Evolutionary conservation across 176 grass and related monocot genomes (phyloP).

Genomic region (Thinopyrum elongatum): DNA sequence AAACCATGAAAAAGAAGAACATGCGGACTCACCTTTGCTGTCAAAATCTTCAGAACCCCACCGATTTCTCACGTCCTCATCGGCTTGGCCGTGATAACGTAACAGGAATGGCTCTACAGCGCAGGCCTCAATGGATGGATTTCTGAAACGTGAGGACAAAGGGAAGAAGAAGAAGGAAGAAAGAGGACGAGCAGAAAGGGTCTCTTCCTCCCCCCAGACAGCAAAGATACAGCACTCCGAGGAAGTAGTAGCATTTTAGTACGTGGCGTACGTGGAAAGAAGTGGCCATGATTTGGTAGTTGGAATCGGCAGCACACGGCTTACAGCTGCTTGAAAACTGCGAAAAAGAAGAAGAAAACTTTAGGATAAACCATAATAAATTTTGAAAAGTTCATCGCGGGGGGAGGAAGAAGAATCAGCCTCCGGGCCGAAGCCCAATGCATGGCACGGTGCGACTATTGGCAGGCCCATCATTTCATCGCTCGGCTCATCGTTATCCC

Average conservation of each 20-base stretch:
- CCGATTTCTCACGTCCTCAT: neutral
- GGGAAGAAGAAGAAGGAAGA: neutral
- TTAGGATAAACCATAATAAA: no score
- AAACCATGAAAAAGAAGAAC: neutral
- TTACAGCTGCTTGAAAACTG: neutral
- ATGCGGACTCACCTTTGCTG: neutral
- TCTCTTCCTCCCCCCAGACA: neutral
- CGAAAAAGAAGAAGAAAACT: neutral
- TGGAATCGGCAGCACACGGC: neutral
- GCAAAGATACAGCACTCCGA: neutral
- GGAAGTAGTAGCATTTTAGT: neutral
- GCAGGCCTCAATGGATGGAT: neutral
- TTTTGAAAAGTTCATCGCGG: no score
- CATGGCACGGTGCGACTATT: neutral
- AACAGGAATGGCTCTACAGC: no score
- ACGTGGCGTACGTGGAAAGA: neutral
- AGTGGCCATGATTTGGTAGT: constrained; percentile 20
- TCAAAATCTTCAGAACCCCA: neutral
- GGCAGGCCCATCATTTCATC: neutral
- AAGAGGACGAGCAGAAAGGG: neutral
- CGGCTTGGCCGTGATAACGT: neutral
- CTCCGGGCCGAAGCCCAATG: neutral
- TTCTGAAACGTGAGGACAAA: neutral
- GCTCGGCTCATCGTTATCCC: neutral
- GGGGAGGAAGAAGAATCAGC: no score